Percentiles rank a stretch among this genome's conserved stretches.
These are phyloP conservation scores for Marchantia paleacea DNA, from an alignment of 225 moss, liverwort and hornwort species.

Conservation along the genomic window DNA sequence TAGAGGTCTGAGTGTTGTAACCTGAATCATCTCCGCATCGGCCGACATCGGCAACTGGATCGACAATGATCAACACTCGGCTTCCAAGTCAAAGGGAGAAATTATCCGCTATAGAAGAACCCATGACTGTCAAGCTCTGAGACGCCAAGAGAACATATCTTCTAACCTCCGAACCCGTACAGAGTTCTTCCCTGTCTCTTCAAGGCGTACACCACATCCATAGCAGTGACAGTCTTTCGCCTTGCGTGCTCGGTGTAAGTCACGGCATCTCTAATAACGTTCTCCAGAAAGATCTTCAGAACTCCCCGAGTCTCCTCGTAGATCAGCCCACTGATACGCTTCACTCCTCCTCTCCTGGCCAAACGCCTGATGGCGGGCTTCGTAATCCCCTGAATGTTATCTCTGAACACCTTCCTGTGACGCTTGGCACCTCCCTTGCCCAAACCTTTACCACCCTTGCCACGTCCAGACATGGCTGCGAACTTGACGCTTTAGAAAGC, in stretches of 20 bases:
- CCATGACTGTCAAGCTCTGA: too few species aligned
- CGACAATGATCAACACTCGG: too few species aligned
- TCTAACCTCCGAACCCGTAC: slow-evolving; percentile 42
- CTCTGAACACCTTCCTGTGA: slow-evolving; percentile 45
- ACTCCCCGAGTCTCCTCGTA: slow-evolving; percentile 46
- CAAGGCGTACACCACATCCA: slow-evolving; percentile 45
- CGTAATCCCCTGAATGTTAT: slow-evolving; percentile 47
- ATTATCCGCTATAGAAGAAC: too few species aligned
- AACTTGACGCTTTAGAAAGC: too few species aligned
- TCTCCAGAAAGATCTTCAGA: slow-evolving; percentile 43
- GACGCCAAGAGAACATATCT: too few species aligned
- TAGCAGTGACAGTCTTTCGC: slow-evolving; percentile 41
- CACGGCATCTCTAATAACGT: slow-evolving; percentile 44
- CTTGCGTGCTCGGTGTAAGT: slow-evolving; percentile 44
- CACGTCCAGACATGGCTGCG: slow-evolving; percentile 37
- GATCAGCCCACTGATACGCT: slow-evolving; percentile 45
- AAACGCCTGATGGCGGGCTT: slow-evolving; percentile 42
- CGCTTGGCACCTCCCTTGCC: slow-evolving; percentile 47
- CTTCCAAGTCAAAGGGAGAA: too few species aligned
- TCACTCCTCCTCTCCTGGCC: slow-evolving; percentile 44
- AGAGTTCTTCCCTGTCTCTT: slow-evolving; percentile 47
- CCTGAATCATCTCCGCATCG: too few species aligned
- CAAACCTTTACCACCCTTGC: slow-evolving; percentile 41
- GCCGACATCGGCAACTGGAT: too few species aligned
- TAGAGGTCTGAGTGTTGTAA: too few species aligned